Evolutionary conservation across 2,329 filamentous ascomycete genomes (phyloP), one percentile per base, ranked within the genome.

Genomic region (Trichoderma gracile): DNA sequence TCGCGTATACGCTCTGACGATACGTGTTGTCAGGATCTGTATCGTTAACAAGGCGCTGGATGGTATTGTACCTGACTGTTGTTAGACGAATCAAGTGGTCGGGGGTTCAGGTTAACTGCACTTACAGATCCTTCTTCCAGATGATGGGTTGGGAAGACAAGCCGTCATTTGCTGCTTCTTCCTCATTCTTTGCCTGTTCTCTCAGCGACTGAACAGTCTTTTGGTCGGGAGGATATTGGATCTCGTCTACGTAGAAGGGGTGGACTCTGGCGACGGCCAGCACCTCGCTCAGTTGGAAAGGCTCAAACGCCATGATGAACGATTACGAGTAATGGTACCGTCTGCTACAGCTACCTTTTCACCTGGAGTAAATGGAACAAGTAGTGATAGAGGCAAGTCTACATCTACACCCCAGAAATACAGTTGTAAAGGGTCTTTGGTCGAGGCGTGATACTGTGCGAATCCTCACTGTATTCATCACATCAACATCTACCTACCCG

Each of bases 1-100:
- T 79, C 0, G 76, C 72, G 57, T 81, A 82, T 3, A 73, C 68
- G 23, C 71, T 72, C 3, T 70, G 71, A 0, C 79, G 77, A 62
- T 77, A 81, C 0, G 68, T 73, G 65, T 80, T 81, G 1, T 71
- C 23, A 0, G 73, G 68, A 27, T 64, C 70, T 0, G 67, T 68
- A 60, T 81, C 79, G 3, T 70, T 55, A 5, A 75, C 70, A 1
- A 81, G 74, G 15, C 77, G 71, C 15, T 75, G 66, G 21, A 79
- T 73, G 0, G 67, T 65, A 0, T 64, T 65, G 42, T 80, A 79
- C 0, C 78, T 80, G 2, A 15, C 5, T 0, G 1, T 2, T 1
- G n/a, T 70, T 1, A 66, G 40, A 66, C 25, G 1, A 5, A 67
- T 2, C 60, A 23, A 5, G 2, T 1, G 12, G 6, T 25, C 7